Base-by-base conservation (phyloP, 202 grass and related monocot genomes). In the Digitaria exilis region DNA sequence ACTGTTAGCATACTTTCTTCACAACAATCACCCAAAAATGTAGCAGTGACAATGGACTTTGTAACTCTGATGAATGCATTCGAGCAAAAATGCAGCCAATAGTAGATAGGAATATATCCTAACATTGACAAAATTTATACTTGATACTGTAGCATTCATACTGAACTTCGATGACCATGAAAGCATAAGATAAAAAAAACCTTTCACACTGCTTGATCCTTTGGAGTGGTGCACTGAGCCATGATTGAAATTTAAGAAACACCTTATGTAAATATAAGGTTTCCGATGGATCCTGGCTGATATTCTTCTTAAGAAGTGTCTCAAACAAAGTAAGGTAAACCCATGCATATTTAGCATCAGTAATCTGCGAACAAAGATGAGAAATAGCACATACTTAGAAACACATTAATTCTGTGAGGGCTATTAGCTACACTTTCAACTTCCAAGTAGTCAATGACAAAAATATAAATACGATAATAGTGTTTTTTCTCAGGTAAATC, bases 321-420 rank as follows among this genome's bases (percentile, higher is more conserved):
- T 88, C 77, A 56, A 88, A 95, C 39, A 63, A 66, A 74, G 81
- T 57, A 73, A 95, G 60, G 79, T 69, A 86, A 46, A 80, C 82
- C 89, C 92, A 95, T 77, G 92, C 89, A 88, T 90, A 95, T 71
- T 82, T 69, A 80, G 67, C 79, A 90, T 95, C 89, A 65, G 84
- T 88, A 80, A 95, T 79, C 92, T 95, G 79, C 80, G 32, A 50
- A 43, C 37, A 46, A 54, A 29, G 67, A 71, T 75, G 15, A 57
- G 31, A 80, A 43, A n/a, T 16, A 48, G 16, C 46, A 80, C 39
- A 79, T 26, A 76, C 22, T 29, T 30, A 45, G 24, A 77, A 19
- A 57, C 7, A 63, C 19, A 67, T 48, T 1, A 48, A 32, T 77
- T 67, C 21, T 77, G 14, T 3, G 35, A 48, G 35, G 25, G 30